Percentiles rank a stretch among this genome's conserved stretches.
These are phyloP conservation scores for Suhomyces maxii DNA, from an alignment of 1,139 yeast genomes.

Conservation along the genomic window DNA sequence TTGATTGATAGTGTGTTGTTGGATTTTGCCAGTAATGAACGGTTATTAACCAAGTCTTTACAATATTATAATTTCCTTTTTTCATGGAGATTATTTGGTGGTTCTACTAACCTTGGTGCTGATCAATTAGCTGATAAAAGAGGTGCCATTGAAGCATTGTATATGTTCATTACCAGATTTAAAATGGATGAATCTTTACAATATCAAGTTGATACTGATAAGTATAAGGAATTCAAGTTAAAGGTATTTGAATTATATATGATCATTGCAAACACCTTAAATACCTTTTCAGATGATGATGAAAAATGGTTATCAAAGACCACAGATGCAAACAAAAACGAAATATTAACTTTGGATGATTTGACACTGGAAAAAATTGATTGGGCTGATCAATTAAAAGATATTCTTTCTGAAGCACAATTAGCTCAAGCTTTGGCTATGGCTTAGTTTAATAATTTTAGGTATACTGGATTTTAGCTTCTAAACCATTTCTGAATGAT, in stretches of 20 bases:
- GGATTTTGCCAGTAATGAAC: constrained; percentile 38
- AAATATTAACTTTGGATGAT: constrained; percentile 32
- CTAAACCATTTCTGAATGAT: no score
- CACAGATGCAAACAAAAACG: constrained; percentile 18
- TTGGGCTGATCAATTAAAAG: constrained; percentile 37
- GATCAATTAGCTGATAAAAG: constrained; percentile 41
- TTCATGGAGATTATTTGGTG: constrained; percentile 50
- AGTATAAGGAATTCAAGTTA: constrained; percentile 35
- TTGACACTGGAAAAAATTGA: constrained; percentile 33
- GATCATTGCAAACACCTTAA: constrained; percentile 50
- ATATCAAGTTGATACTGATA: constrained; percentile 17
- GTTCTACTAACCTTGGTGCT: constrained; percentile 20
- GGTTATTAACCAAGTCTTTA: constrained; percentile 36
- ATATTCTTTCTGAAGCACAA: constrained; percentile 22
- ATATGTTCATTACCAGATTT: constrained; percentile 50
- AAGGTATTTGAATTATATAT: constrained; percentile 46
- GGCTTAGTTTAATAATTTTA: no score
- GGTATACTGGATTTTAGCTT: no score
- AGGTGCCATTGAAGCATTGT: constrained; percentile 58
- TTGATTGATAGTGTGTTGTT: constrained; percentile 41
- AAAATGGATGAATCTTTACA: constrained; percentile 20
- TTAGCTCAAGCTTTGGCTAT: not conserved
- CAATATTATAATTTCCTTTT: constrained; percentile 55
- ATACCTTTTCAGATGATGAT: constrained; percentile 43
- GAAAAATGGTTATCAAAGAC: constrained; percentile 57